Evolutionary conservation across 2,329 filamentous ascomycete species (phyloP).

Genomic region (Zymoseptoria pseudotritici): DNA sequence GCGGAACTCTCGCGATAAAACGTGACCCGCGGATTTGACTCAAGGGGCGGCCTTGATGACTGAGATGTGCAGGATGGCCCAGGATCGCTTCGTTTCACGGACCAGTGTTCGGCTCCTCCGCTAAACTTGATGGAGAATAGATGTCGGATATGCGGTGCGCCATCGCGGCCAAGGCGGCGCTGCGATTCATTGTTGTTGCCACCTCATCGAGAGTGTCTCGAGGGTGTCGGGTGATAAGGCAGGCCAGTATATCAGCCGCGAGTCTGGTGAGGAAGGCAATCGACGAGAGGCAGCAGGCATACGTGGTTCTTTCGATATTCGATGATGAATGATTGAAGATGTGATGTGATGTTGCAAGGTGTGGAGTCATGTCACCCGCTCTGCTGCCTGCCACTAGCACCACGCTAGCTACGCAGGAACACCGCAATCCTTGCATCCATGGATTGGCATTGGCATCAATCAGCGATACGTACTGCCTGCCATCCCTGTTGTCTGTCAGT

Average conservation of each 20-base stretch:
- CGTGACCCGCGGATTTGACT: constrained; percentile 13
- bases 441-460: background rate
- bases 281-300: background rate
- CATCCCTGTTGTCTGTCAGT: background rate
- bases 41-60: constrained; percentile 12
- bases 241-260: background rate
- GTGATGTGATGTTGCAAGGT: background rate
- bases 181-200: background rate
- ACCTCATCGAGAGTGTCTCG: background rate
- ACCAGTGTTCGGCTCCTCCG: constrained; percentile 6
- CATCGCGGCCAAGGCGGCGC: background rate
- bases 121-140: constrained; percentile 9
- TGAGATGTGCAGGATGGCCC: constrained; percentile 8
- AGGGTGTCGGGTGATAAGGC: background rate
- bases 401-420: background rate
- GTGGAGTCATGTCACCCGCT: background rate
- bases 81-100: constrained; percentile 10
- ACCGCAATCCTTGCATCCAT: background rate
- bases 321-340: background rate
- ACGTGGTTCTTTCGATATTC: background rate
- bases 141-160: background rate
- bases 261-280: background rate
- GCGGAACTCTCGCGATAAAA: constrained; percentile 14
- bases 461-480: background rate
- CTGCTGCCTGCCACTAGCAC: background rate